Evolutionary conservation across 306 rosid genomes (phyloP), one percentile per base, ranked within the genome.

Genomic region (Myrica gale): DNA sequence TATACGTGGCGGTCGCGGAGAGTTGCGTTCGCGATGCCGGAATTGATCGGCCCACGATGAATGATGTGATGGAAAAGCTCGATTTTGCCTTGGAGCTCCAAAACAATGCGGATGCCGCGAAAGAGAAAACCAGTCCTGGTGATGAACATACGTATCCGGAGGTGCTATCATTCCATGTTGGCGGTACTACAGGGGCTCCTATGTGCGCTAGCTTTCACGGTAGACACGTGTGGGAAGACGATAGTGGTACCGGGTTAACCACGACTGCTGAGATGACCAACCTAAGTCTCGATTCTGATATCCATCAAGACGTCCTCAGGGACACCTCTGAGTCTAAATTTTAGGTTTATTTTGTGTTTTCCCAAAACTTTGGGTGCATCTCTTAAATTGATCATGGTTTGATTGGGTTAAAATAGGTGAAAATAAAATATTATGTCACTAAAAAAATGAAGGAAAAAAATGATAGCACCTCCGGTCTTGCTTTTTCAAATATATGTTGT

Each of bases 11-110:
- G 78, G 80, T 83, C 0, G 90, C 77, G 0, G 75, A 85, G 16
- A 85, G 82, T 45, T 89, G 96, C 69, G 69, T 90, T 67, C 9
- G 71, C 32, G 96, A 90, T 1, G 77, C 87, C 1, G 92, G 92
- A 4, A 60, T 67, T 0, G 71, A 77, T 16, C 72, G 96, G 62
- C 93, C 89, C 0, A 81, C 90, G 0, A 90, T 90, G 98, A 89
- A 86, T 57, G 94, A 92, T 46, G 84, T 92, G 50, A 83, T 86
- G 72, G 76, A 84, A 87, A 81, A 79, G 13, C 71, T 89, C 32
- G 91, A 83, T 76, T 85, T 85, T 53, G 92, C 91, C 4, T 23
- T 86, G 75, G 87, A 91, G 71, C 54, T 86, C 6, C 91, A 91
- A n/a, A 85, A 88, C 84, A 78, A 78, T n/a, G 82, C 83, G 4